Base-by-base conservation (phyloP, 2,329 filamentous ascomycete species). In the Colletotrichum graminicola region DNA sequence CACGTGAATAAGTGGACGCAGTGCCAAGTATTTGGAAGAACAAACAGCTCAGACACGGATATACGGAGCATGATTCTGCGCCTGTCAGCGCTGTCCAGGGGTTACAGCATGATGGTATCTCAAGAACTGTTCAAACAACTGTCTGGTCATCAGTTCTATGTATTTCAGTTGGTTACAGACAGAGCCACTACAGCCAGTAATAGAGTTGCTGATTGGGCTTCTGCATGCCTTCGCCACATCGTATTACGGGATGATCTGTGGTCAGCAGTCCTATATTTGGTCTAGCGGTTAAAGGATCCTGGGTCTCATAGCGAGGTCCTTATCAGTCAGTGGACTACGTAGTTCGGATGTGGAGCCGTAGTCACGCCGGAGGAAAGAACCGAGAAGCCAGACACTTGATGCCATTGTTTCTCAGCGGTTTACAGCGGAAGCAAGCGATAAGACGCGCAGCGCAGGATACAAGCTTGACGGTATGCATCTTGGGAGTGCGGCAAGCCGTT, bases 1-100 rank as follows among this genome's bases (percentile, higher is more conserved):
- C 23, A 67, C 64, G 45, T 16, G 57, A 64, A 14, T 62, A 11
- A 34, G 0, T 52, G 62, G 32, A 71, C 64, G 5, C 68, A 64
- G 14, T 71, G 67, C 57, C 64, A 67, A 6, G 68, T 71, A n/a
- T 62, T 67, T 2, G 64, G 64, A 16, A 71, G 43, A 23, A 52
- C 64, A 14, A 62, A 67, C 21, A 45, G n/a, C 43, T 54, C 51
- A 21, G 64, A 63, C 23, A 52, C 34, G n/a, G 68, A n/a, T 52
- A 63, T 67, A 14, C 64, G 60, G 11, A 71, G 67, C 10, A 67
- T 49, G 43, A 68, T 68, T 14, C 64, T 43, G 43, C 59, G 36
- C 32, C 59, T 65, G 39, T 68, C 68, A 52, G 47, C 23, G 52
- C 65, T 68, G 10, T 36, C 59, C 12, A 23, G 29, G 1, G 59